Conservation (phyloP, 225 moss, liverwort and hornwort species). For the Antitrichia curtipendula region DNA sequence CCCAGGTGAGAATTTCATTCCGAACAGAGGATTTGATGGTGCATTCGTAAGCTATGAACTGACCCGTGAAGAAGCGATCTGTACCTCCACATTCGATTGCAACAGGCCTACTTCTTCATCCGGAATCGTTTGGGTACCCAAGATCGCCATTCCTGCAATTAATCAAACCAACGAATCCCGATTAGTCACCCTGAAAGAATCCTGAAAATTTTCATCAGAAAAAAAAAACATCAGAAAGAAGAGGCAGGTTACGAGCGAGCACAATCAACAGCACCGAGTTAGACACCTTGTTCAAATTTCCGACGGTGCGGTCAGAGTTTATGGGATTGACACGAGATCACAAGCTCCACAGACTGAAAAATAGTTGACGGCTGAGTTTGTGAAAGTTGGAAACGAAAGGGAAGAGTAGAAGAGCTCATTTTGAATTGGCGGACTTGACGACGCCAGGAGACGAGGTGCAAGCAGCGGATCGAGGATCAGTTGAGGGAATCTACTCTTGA, state of each 20-base stretch:
- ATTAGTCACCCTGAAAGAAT: background rate
- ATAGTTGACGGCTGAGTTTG: background rate
- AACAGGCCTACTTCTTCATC: constrained; percentile 18
- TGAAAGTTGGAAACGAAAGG: background rate
- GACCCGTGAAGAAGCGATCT: background rate
- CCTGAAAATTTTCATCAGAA: background rate
- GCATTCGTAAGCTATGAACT: background rate
- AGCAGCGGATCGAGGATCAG: background rate
- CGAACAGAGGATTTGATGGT: background rate
- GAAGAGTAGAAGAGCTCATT: background rate
- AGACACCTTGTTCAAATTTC: background rate
- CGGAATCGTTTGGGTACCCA: background rate
- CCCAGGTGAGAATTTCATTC: too few species aligned
- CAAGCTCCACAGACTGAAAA: background rate
- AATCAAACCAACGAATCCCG: background rate
- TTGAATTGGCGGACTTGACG: background rate
- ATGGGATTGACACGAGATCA: background rate
- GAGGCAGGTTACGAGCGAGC: background rate
- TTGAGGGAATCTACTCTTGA: background rate
- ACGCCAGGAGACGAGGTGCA: background rate
- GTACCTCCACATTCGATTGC: background rate
- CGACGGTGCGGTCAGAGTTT: background rate
- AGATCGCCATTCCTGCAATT: background rate
- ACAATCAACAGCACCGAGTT: background rate
- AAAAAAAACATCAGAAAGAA: background rate